Percentiles rank a stretch among this genome's conserved stretches.
Evolutionary conservation across 1,139 yeast genomes (phyloP).

Genomic region (Zygotorulaspora mrakii): DNA sequence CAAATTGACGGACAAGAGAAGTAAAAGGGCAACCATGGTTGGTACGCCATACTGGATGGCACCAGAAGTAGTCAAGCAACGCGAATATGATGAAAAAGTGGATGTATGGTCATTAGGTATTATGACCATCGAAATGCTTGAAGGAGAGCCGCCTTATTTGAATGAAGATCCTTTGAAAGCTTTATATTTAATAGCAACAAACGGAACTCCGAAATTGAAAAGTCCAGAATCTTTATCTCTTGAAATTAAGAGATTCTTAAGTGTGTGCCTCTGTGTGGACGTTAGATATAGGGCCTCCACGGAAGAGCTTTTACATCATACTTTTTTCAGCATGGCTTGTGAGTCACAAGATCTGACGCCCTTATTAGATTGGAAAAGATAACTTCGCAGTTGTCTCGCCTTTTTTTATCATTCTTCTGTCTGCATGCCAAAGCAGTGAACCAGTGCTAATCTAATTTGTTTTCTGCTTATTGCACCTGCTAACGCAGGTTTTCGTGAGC

Average conservation of each 20-base stretch:
- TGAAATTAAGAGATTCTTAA: slow-evolving; percentile 79
- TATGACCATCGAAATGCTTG: slow-evolving; percentile 98
- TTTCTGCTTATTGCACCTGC: too few relatives aligned
- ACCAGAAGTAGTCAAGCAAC: slow-evolving; percentile 95
- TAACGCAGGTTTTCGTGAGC: too few relatives aligned
- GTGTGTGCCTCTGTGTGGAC: slow-evolving; percentile 93
- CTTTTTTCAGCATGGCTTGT: slow-evolving; percentile 72
- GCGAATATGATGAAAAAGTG: slow-evolving; percentile 93
- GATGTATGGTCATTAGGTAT: slow-evolving; percentile 98
- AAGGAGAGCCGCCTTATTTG: slow-evolving; percentile 95
- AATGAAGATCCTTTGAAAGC: slow-evolving; percentile 94
- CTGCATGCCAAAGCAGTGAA: too few relatives aligned
- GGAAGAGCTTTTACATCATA: slow-evolving; percentile 78
- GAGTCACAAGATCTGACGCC: slow-evolving; percentile 62
- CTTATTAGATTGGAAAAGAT: slow-evolving; percentile 63
- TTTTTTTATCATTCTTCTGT: too few relatives aligned
- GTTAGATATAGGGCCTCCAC: slow-evolving; percentile 89
- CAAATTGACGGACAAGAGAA: slow-evolving; percentile 84
- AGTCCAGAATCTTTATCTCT: slow-evolving; percentile 76
- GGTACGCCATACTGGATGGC: slow-evolving; percentile 99
- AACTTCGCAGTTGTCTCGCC: slow-evolving; percentile 2
- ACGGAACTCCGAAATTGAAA: slow-evolving; percentile 93
- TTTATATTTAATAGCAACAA: slow-evolving; percentile 85
- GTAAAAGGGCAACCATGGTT: slow-evolving; percentile 96
- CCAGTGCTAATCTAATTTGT: too few relatives aligned